phyloP scores from a whole-genome alignment of 2,329 filamentous ascomycete genomes.

The Fusarium albidum region DNA sequence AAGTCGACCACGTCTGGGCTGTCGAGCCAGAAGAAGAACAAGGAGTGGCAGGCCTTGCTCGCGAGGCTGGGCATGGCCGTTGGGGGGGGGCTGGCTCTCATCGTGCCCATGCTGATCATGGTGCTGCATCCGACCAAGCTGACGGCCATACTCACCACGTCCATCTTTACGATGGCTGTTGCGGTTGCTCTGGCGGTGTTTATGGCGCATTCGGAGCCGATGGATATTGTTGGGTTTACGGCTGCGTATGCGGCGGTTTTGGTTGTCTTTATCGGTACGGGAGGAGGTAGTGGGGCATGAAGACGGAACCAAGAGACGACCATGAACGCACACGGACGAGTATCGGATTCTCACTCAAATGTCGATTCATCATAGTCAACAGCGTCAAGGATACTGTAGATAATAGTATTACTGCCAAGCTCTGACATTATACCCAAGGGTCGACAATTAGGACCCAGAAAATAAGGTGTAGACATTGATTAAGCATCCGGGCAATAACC shows the following conservation, averaged over 20 bases:
- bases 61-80: not conserved
- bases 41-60: too few relatives aligned
- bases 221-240: not conserved
- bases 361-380: too few relatives aligned
- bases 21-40: too few relatives aligned
- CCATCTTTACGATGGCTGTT: not conserved
- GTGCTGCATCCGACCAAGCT: not conserved
- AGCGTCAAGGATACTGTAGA: too few relatives aligned
- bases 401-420: too few relatives aligned
- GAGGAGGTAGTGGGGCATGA: not conserved
- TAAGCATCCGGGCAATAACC: conserved; percentile 4
- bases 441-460: too few relatives aligned
- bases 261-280: not conserved
- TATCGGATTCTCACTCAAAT: too few relatives aligned
- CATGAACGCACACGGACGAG: too few relatives aligned
- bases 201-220: not conserved
- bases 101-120: not conserved
- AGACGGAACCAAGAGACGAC: too few relatives aligned
- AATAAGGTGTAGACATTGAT: conserved; percentile 1
- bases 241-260: not conserved
- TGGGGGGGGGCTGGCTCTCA: not conserved
- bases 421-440: too few relatives aligned
- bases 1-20: too few relatives aligned
- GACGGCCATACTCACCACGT: not conserved
- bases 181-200: not conserved